Percentiles rank a stretch among this genome's conserved stretches.
Conservation (phyloP, 2,329 filamentous ascomycete genomes). For the Colletotrichum camelliae region DNA sequence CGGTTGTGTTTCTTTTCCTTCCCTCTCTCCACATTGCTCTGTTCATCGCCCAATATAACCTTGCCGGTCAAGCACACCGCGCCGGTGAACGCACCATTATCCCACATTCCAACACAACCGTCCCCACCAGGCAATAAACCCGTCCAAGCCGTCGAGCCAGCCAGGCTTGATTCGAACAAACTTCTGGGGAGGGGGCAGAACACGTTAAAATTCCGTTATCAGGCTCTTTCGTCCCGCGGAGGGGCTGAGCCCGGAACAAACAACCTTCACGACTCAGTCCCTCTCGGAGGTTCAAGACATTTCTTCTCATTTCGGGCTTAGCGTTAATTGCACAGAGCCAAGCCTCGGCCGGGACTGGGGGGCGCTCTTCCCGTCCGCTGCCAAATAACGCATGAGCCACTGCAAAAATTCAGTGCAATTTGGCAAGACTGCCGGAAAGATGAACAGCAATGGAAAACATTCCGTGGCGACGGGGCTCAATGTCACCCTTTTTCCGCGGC, state of each 20-base stretch:
- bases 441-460: not conserved
- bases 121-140: not conserved
- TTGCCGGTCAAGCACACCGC: not conserved
- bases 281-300: not conserved
- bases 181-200: not conserved
- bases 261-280: constrained; percentile 3
- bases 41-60: not conserved
- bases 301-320: not conserved
- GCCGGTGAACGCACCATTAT: not conserved
- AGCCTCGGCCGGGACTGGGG: not conserved
- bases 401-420: not conserved
- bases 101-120: not conserved
- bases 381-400: not conserved
- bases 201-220: not conserved
- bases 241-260: not conserved
- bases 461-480: not conserved
- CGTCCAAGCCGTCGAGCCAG: not conserved
- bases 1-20: not conserved
- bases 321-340: not conserved
- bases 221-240: not conserved
- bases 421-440: not conserved
- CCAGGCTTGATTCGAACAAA: not conserved
- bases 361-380: not conserved
- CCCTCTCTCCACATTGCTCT: not conserved
- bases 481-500: not conserved